Conservation (phyloP, 768 basidiomycete genomes). For the Trametes elegans region DNA sequence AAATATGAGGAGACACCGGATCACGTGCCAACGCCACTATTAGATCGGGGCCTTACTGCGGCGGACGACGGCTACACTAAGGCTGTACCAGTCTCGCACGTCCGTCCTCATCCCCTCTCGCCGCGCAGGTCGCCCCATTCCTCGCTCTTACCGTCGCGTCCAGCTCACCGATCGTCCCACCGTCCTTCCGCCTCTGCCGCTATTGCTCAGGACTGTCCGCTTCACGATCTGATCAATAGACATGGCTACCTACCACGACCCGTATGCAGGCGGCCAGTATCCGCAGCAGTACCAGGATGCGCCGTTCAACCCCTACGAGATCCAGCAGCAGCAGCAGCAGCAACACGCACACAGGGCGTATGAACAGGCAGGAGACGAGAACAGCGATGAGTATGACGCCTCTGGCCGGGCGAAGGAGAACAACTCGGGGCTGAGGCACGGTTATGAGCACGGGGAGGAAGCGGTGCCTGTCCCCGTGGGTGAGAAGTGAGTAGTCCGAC, state of each 20-base stretch:
- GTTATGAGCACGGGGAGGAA: slow-evolving; percentile 22
- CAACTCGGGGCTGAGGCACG: slow-evolving; percentile 9
- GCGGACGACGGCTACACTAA: slow-evolving; percentile 15
- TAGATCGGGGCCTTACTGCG: slow-evolving; percentile 1
- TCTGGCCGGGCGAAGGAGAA: slow-evolving; percentile 19
- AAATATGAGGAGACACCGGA: too few relatives aligned
- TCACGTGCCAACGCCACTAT: slow-evolving; percentile 8
- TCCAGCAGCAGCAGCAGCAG: slow-evolving; percentile 45
- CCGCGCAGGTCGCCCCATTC: slow-evolving; percentile 21
- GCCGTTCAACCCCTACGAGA: slow-evolving; percentile 46
- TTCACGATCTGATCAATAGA: slow-evolving; percentile 1
- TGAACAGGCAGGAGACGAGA: slow-evolving; percentile 42
- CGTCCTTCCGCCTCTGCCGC: background rate
- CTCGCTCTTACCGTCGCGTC: background rate
- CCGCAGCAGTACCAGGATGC: slow-evolving; percentile 30
- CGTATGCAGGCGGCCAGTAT: slow-evolving; percentile 35
- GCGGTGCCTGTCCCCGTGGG: slow-evolving; percentile 16
- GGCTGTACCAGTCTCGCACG: slow-evolving; percentile 16
- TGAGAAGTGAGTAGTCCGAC: slow-evolving; percentile 19
- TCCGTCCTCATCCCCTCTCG: background rate
- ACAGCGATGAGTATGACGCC: slow-evolving; percentile 29
- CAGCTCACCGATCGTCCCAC: background rate
- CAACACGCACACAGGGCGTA: slow-evolving; percentile 37
- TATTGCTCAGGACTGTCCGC: background rate
- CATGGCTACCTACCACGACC: slow-evolving; percentile 51